Evolutionary conservation across 805 yeast species (phyloP).

Genomic region (Yarrowia divulgata): DNA sequence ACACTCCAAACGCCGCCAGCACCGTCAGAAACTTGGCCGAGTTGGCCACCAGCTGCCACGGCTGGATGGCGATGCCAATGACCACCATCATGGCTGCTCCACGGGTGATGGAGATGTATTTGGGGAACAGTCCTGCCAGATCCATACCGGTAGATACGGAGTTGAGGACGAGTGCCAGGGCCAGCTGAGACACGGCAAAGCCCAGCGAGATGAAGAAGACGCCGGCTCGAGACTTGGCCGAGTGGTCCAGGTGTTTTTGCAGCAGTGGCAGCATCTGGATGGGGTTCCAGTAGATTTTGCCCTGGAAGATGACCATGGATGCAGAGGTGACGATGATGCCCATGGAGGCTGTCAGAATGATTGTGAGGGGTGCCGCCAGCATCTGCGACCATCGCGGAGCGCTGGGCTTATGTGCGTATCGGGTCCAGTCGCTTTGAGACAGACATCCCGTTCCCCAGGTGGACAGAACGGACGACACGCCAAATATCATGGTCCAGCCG

Average conservation of each 20-base stretch:
- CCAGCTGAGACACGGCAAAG: slow-evolving; percentile 30
- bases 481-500: slow-evolving; percentile 54
- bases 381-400: slow-evolving; percentile 54
- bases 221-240: slow-evolving; percentile 56
- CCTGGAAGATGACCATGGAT: slow-evolving; percentile 51
- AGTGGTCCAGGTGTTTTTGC: slow-evolving; percentile 54
- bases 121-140: slow-evolving; percentile 57
- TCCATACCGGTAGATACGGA: slow-evolving; percentile 60
- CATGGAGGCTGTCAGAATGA: slow-evolving; percentile 56
- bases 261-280: slow-evolving; percentile 50
- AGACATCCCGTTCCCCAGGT: slow-evolving; percentile 53
- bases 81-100: slow-evolving; percentile 56
- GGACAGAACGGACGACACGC: slow-evolving; percentile 54
- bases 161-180: slow-evolving; percentile 49
- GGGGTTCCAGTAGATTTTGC: slow-evolving; percentile 58
- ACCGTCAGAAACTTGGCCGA: slow-evolving; percentile 52
- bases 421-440: slow-evolving; percentile 55
- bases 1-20: slow-evolving; percentile 52
- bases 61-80: slow-evolving; percentile 51
- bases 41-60: slow-evolving; percentile 54
- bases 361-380: slow-evolving; percentile 52
- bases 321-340: slow-evolving; percentile 58
- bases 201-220: slow-evolving; percentile 54
- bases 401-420: slow-evolving; percentile 54
- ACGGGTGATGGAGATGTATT: slow-evolving; percentile 54